phyloP scores from a whole-genome alignment of 2,329 filamentous ascomycete genomes.

The Aspergillus fumigatus region DNA sequence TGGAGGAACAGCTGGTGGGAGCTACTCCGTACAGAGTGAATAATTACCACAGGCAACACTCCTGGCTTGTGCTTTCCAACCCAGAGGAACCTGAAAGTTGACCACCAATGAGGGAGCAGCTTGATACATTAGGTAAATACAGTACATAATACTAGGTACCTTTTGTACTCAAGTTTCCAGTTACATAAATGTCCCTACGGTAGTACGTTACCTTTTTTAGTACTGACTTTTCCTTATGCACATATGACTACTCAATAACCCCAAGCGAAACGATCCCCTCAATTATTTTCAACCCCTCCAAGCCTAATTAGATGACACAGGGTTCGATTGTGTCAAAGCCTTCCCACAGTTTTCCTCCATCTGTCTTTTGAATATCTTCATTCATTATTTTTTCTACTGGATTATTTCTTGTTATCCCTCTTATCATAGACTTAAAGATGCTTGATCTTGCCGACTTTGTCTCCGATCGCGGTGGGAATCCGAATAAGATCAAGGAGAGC shows the following conservation, averaged over 20 bases:
- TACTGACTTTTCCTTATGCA: not conserved
- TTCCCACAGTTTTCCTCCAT: not conserved
- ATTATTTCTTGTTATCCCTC: not conserved
- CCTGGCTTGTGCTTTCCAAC: too few species aligned
- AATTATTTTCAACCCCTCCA: not conserved
- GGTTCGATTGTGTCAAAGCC: not conserved
- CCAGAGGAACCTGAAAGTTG: not conserved
- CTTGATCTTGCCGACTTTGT: slow-evolving; percentile 76
- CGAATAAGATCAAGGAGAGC: slow-evolving; percentile 85
- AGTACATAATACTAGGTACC: too few species aligned
- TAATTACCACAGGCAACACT: not conserved
- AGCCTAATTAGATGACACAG: not conserved
- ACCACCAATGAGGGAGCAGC: not conserved
- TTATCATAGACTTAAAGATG: slow-evolving; percentile 46
- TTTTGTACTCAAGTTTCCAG: not conserved
- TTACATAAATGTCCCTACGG: not conserved
- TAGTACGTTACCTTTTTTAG: not conserved
- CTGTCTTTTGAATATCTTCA: not conserved
- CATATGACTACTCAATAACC: not conserved
- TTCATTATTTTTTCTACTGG: not conserved
- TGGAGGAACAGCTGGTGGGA: not conserved
- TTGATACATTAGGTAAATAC: not conserved
- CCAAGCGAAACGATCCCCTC: not conserved
- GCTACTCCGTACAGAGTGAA: not conserved
- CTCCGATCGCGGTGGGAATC: slow-evolving; percentile 82